Base-by-base conservation (phyloP, 2,329 filamentous ascomycete genomes). In the Fragosphaeria purpurea region DNA sequence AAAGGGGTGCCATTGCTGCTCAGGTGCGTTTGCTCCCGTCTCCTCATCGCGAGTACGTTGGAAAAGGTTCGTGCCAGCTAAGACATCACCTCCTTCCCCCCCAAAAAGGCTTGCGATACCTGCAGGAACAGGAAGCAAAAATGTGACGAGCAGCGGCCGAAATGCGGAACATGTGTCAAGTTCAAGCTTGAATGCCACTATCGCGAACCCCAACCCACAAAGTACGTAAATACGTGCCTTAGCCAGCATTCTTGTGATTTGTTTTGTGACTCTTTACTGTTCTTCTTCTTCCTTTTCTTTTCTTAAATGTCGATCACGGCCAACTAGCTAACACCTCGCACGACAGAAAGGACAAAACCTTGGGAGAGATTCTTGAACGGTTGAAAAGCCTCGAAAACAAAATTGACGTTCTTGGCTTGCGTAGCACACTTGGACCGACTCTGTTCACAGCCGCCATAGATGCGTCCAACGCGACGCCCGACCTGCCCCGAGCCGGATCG, bases 121-220 rank as follows among this genome's bases (percentile, higher is more conserved):
- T 82, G 78, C 62, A 72, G 77, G 46, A 65, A 62, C 47, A 76
- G 80, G 56, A 84, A 83, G 63, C 79, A 81, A 57, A 79, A 75
- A 67, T 84, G 80, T 63, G 79, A 82, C 61, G 80, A 83, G 61
- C 68, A 73, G 58, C 69, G 78, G 50, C 80, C 80, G 13, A 79
- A 77, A 62, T 84, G 80, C 61, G 69, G 75, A 50, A 74, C 76
- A 12, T 84, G 80, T 62, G 67, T 72, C 53, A 72, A 74, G 54
- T 73, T 80, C 58, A 72, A 75, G 58, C 69, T 79, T 54, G 73
- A 77, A 40, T 84, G 80, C 61, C 69, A 70, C 55, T 83, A 83
- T 60, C 69, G 77, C 57, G 77, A 80, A 56, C 76, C 77, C 32
- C 72, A 75, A 57, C 77, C 78, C 38, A 83, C 79, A 48, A 83